Conservation (phyloP, 352 stramenopile genomes). For the Globisporangium orthogonon region DNA sequence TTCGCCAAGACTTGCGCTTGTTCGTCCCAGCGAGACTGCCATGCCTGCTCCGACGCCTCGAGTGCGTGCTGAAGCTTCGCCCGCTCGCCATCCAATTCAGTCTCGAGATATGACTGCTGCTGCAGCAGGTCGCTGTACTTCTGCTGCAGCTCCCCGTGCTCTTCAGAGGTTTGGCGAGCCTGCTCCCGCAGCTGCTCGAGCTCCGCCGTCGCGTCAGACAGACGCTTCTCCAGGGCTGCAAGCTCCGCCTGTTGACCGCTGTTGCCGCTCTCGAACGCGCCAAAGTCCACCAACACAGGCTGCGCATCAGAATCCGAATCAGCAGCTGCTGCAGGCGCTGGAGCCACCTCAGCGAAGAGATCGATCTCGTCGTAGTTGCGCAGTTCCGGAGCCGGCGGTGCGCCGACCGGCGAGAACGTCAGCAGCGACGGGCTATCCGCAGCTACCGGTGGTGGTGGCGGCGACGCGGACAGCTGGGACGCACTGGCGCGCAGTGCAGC, state of each 20-base stretch:
- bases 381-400: constrained; percentile 5
- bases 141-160: constrained; percentile 14
- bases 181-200: constrained; percentile 15
- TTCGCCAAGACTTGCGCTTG: constrained; percentile 1
- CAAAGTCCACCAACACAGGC: not conserved
- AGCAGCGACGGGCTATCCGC: constrained; percentile 29
- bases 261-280: not conserved
- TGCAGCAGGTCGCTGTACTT: constrained; percentile 17
- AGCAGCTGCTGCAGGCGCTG: not conserved
- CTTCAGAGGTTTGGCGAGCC: constrained; percentile 1
- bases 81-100: constrained; percentile 11
- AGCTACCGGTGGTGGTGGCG: not conserved
- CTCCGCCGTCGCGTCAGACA: constrained; percentile 8
- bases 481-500: constrained; percentile 9
- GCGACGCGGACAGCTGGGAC: constrained; percentile 5
- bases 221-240: constrained; percentile 6
- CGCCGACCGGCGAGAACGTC: constrained; percentile 30
- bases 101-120: constrained; percentile 12
- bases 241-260: not conserved
- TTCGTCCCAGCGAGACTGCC: constrained; percentile 12
- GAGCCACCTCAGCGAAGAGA: constrained; percentile 19
- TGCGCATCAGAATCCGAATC: not conserved
- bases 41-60: constrained; percentile 1
- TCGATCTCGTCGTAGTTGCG: constrained; percentile 56
- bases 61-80: constrained; percentile 17